Evolutionary conservation across 768 basidiomycete species (phyloP).

Genomic region (Boletus rubropictus): DNA sequence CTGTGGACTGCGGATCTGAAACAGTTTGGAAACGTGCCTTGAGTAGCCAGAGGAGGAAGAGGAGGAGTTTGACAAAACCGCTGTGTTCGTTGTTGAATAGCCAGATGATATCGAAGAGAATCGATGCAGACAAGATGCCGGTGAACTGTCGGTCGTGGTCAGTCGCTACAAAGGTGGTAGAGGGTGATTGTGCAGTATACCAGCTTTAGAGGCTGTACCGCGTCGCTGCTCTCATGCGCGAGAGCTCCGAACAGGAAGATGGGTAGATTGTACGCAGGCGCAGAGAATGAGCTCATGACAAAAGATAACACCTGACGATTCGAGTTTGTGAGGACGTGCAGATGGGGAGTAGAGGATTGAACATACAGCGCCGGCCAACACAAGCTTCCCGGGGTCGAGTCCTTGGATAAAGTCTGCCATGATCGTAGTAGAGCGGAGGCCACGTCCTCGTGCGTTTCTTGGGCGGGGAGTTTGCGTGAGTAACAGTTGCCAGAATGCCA

Average conservation of each 20-base stretch:
- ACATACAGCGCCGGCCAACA: constrained; percentile 57
- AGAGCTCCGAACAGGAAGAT: constrained; percentile 75
- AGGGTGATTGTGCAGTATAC: constrained; percentile 32
- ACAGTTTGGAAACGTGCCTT: constrained; percentile 38
- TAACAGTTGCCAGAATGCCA: too few species aligned
- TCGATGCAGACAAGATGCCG: constrained; percentile 54
- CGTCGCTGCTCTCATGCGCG: constrained; percentile 64
- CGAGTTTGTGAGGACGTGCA: background rate
- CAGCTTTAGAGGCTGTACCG: constrained; percentile 55
- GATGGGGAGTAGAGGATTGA: background rate
- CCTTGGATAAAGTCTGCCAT: constrained; percentile 65
- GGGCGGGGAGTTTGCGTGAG: too few species aligned
- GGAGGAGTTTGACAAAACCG: constrained; percentile 51
- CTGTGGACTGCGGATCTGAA: background rate
- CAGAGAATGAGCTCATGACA: constrained; percentile 44
- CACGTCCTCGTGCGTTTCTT: background rate
- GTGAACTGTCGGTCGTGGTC: constrained; percentile 46
- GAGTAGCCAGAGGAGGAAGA: constrained; percentile 48
- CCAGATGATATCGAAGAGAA: constrained; percentile 69
- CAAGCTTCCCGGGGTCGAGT: constrained; percentile 68
- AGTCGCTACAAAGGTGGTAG: background rate
- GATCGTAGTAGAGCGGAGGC: background rate
- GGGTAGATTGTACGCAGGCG: constrained; percentile 75
- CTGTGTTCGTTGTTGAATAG: constrained; percentile 50
- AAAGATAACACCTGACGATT: constrained; percentile 54